Evolutionary conservation across 2,329 filamentous ascomycete species (phyloP), one percentile per base, ranked within the genome.

Genomic region (Hypoxylon sp.): DNA sequence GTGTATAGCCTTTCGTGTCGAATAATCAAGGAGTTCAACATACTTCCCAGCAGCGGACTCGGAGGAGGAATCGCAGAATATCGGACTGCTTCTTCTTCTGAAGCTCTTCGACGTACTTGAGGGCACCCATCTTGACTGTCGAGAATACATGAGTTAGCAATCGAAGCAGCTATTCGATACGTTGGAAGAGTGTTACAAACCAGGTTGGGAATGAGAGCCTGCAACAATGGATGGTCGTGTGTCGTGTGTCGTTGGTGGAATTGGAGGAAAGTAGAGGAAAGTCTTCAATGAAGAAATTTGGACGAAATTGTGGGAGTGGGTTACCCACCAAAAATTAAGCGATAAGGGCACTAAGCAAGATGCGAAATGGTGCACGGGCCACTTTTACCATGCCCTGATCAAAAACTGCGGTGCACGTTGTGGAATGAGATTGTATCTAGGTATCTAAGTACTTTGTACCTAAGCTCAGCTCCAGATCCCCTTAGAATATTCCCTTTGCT

Each of bases 81-180:
- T 99, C 95, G 84, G 93, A 97, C 91, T 99, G 95, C 93, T 99
- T 99, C 93, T 97, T 97, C 93, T 99, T 98, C 85, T 97, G 93
- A 87, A 99, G 91, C 90, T 99, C 95, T 90, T 99, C 96, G 86
- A 99, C 93, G 88, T 97, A 99, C 88, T 99, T 99, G 85, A 97
- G 93, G 88, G 94, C 94, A 92, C 95, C 95, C 95, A 97, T 97
- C 89, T 94, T 87, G 81, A 79, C 85, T 87, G 74, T 24, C 3
- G 30, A 53, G 26, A 53, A 46, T 26, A 58, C 53, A 20, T 49
- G 64, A 52, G 67, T 74, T 65, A 74, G 72, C 69, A 71, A 58
- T 46, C n/a, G 41, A 59, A 50, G 49, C 37, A 30, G 50, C 8
- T 28, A 51, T 30, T 20, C 34, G 56, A 60, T 41, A 34, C 30